Base-by-base conservation (phyloP, 1,284 basidiomycete species). In the Cutaneotrichosporon daszewskae region DNA sequence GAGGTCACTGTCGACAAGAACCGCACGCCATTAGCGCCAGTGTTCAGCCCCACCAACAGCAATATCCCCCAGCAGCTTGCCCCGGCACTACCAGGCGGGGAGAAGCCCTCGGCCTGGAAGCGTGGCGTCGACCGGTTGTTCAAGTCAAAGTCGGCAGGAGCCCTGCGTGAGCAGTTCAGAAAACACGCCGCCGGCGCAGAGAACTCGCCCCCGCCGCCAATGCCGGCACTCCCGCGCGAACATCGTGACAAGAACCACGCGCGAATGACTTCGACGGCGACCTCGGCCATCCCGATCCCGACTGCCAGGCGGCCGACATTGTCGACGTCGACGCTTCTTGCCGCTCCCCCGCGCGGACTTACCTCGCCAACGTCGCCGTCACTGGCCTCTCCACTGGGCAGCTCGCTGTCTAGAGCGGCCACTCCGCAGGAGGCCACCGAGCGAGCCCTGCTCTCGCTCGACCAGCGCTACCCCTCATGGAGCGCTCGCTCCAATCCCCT, bases 51-150 rank as follows among this genome's bases (percentile, higher is more conserved):
- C 14, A 22, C 6, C 23, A 19, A 25, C 6, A 36, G 20, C 7
- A 29, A 29, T 3, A 26, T n/a, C 16, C 31, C 19, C 33, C 32
- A 29, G 40, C 19, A n/a, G 32, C 19, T 8, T n/a, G 18, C 33
- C 19, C 33, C 33, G 4, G 27, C 41, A 9, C 14, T 26, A 18
- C 27, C 26, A 16, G 13, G 5, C 17, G 31, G 34, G 17, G 37
- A 25, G 17, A 31, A 37, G 41, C 27, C 44, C 28, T 62, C 57
- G 4, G 56, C 54, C 1, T 65, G 64, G 64, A 65, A 64, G 46
- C 45, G 61, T 20, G 57, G 64, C n/a, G 54, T 68, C 50, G 54
- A 60, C 27, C 60, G 60, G 37, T 49, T 68, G 20, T 64, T 64
- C 56, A 57, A 57, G 11, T 63, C 64, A n/a, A 66, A 65, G 39